Conservation (phyloP, 2,329 filamentous ascomycete species). For the Talaromyces amestolkiae region DNA sequence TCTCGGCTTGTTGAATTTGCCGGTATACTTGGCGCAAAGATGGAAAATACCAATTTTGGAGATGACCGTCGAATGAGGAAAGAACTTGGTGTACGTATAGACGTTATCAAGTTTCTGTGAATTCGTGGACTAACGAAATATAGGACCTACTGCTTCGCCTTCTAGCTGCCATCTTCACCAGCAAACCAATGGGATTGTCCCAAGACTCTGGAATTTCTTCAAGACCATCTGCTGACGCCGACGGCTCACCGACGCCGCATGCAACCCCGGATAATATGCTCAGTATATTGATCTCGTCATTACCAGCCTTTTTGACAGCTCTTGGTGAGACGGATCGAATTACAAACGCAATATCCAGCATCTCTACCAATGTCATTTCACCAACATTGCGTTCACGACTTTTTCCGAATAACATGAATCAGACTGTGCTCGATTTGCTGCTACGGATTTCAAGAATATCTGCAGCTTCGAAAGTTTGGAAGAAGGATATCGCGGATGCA, state of each 20-base stretch:
- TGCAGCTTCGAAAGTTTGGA: constrained; percentile 84
- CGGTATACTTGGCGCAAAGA: constrained; percentile 85
- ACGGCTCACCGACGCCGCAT: constrained; percentile 35
- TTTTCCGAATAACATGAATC: constrained; percentile 81
- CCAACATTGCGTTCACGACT: constrained; percentile 78
- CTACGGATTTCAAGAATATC: constrained; percentile 74
- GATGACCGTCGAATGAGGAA: constrained; percentile 89
- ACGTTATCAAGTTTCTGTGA: constrained; percentile 54
- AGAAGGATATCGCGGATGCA: constrained; percentile 84
- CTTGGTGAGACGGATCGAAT: constrained; percentile 84
- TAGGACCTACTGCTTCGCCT: constrained; percentile 86
- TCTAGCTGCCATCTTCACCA: constrained; percentile 90
- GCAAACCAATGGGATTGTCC: constrained; percentile 71
- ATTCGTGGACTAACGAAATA: constrained; percentile 22
- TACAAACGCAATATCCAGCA: constrained; percentile 70
- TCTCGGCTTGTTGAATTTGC: constrained; percentile 85
- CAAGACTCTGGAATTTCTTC: constrained; percentile 52
- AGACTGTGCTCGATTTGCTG: constrained; percentile 68
- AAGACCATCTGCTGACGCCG: constrained; percentile 43
- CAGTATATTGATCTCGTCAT: constrained; percentile 71
- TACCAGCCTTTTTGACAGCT: constrained; percentile 77
- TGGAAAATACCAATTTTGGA: constrained; percentile 96
- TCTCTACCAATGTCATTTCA: constrained; percentile 78
- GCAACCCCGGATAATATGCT: constrained; percentile 71
- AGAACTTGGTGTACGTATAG: constrained; percentile 71